phyloP scores from a whole-genome alignment of 83 land plant species.

The Larix sibirica region DNA sequence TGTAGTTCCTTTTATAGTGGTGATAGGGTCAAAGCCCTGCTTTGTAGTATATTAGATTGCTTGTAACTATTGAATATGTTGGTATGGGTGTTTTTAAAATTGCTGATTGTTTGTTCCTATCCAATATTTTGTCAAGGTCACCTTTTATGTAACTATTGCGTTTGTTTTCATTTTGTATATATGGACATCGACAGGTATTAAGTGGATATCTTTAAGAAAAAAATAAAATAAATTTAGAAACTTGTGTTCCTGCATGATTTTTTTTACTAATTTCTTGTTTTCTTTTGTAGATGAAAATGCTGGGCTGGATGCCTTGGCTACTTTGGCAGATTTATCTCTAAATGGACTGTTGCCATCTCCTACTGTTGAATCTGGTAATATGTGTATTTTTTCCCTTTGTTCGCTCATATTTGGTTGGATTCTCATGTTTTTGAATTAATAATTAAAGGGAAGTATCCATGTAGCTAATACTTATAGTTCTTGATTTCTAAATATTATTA shows the following conservation, averaged over 20 bases:
- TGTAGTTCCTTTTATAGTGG: no score
- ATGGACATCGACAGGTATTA: background rate
- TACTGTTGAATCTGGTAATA: slow-evolving; percentile 57
- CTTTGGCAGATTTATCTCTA: slow-evolving; percentile 81
- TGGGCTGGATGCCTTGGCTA: slow-evolving; percentile 84
- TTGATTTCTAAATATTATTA: no score
- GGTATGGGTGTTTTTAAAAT: background rate
- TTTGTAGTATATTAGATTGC: no score
- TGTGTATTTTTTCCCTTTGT: background rate
- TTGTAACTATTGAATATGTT: no score
- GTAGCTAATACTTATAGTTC: no score
- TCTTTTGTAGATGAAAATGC: slow-evolving; percentile 63
- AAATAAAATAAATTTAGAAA: background rate
- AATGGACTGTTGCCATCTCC: slow-evolving; percentile 62
- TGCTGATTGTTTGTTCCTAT: background rate
- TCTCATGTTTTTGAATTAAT: no score
- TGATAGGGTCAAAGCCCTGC: no score
- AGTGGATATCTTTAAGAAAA: background rate
- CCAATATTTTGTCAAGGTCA: background rate
- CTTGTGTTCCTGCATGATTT: background rate
- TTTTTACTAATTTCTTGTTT: background rate
- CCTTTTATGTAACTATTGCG: no score
- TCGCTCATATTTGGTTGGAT: no score
- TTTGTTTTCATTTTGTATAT: background rate
- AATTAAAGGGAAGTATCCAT: no score